Base-by-base conservation (phyloP, 257 asterid species). In the Penstemon barbatus region DNA sequence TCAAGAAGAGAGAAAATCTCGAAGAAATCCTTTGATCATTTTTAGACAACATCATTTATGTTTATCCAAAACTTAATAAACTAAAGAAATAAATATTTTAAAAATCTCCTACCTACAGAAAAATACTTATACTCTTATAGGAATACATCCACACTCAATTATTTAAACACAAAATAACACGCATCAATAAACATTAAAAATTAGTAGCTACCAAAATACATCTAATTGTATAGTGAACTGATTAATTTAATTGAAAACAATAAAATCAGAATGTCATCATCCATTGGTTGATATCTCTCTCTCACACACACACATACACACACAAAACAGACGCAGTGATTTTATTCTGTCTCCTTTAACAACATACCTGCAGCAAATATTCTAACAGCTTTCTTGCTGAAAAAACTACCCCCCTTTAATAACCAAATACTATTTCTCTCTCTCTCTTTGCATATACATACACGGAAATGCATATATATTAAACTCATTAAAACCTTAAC, bases 381-480 rank as follows among this genome's bases (percentile, higher is more conserved):
- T 73, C 81, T 53, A 74, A 74, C 91, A 50, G 70, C 57, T 69
- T 73, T 53, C 66, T 25, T 69, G 73, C 66, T 48, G n/a, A 11
- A 59, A 7, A 50, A 68, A 46, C 45, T 39, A 11, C 19, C 65
- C 55, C 49, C 33, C 33, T 1, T 25, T 25, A 1, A 56, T 40
- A 48, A 38, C 33, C 39, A 68, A 53, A 39, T 15, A 15, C 13
- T 37, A 10, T 45, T 55, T 4, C 54, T 42, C 54, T 42, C 45
- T 45, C 57, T 61, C 71, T 72, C 70, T 67, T 1, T 39, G 38
- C 39, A 54, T 57, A 43, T 8, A 4, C 18, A 37, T 71, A 57
- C 46, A 65, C 18, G 49, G 37, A 42, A 51, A 18, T 54, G 41
- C 39, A n/a, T 18, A 13, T 55, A 6, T n/a, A 12, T 50, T 45